Base-by-base conservation (phyloP, 257 asterid species). In the Coffea eugenioides region DNA sequence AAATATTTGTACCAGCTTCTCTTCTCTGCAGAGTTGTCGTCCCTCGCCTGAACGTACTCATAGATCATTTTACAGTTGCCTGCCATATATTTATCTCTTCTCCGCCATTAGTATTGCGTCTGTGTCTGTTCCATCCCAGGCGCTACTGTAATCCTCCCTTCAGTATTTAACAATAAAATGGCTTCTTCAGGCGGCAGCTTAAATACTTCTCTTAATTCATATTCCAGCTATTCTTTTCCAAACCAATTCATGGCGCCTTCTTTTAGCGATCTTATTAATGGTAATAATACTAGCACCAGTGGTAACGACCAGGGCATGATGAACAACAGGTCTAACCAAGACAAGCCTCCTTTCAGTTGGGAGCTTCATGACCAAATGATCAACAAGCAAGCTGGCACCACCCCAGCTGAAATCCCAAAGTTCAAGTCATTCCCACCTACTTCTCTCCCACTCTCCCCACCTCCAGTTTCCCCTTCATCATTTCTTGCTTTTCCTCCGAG, bases 381-480 rank as follows among this genome's bases (percentile, higher is more conserved):
- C 78, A 79, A n/a, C 81, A 80, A 61, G 5, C 76, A 81, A 27
- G 73, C 23, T 15, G 23, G 23, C 23, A 15, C 25, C 46, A 78
- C 8, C 20, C 65, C 48, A 52, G 77, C 31, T 57, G 48, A 39
- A 52, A 51, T 81, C 3, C 90, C 90, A n/a, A 90, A 83, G 72
- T 81, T 83, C 79, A 90, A 88, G 64, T 88, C 94, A 6, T 88
- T 85, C 78, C 82, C 95, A 21, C 93, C 97, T 21, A 78, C 91
- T 81, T 79, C 93, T 11, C 62, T 90, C 10, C 95, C 94, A 9
- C 8, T 90, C 3, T 92, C 95, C 6, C 92, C 97, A 16, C 84
- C 92, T 0, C 97, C 96, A 1, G 66, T 86, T 67, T 93, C 98
- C 9, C 96, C 98, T 54, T 90, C 98, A 8, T 87, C 98, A 1